Base-by-base conservation (phyloP, 2,329 filamentous ascomycete genomes). In the Fusarium sp. region DNA sequence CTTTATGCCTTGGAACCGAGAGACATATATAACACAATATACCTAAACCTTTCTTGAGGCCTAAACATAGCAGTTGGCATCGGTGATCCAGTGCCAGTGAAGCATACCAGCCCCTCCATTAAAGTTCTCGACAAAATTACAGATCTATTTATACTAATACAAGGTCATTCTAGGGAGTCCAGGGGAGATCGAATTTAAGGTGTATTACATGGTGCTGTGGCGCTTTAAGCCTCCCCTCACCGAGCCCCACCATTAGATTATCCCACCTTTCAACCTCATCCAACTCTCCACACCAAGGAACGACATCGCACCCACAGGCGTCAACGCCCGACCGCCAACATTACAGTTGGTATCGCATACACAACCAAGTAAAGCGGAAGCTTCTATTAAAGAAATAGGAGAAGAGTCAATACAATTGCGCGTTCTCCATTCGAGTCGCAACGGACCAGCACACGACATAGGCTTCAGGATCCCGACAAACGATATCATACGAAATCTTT, bases 211-310 rank as follows among this genome's bases (percentile, higher is more conserved):
- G 45, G 53, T 61, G 50, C 65, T 60, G 65, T 66, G 64, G 65
- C 59, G 58, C 42, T 23, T 12, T 41, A 46, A 65, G 55, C 20
- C 30, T 53, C 62, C 55, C 56, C 55, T 67, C 59, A 41, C 50
- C 37, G 30, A 49, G 68, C 64, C 68, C 68, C 68, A 69, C 68
- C 60, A 65, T 44, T 34, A 37, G 56, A 65, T 65, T 68, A 68
- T 69, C 67, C 57, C 59, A 69, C 60, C 46, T 61, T 65, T 47
- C 50, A 69, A 68, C 53, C 56, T 58, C 67, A 58, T 54, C 40
- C 60, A 65, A 51, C 67, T 65, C 46, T 69, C 60, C 42, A 58
- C 67, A 31, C 37, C 38, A 30, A 67, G 45, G 23, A 59, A 58
- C 54, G 47, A 70, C 58, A 50, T 61, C 55, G 9, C 46, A 44